Conservation (phyloP, 768 basidiomycete genomes). For the Tylopilus felleus region DNA sequence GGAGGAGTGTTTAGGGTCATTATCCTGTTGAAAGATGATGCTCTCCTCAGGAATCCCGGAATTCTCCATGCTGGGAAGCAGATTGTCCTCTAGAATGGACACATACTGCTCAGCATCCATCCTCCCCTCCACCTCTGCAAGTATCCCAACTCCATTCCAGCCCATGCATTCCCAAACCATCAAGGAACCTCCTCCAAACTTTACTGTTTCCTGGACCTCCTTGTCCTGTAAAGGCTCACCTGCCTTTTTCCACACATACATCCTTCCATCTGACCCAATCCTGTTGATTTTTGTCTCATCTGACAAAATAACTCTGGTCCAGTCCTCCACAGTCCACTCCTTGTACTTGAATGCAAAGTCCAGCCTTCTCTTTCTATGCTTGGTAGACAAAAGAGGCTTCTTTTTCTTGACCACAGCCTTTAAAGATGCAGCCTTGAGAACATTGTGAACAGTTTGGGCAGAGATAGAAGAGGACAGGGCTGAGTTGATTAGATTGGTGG, state of each 20-base stretch:
- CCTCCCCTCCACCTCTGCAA: neutral
- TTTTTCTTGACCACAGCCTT: neutral
- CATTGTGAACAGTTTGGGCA: neutral
- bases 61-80: neutral
- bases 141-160: neutral
- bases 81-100: neutral
- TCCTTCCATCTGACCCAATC: neutral
- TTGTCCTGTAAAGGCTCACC: too few species aligned
- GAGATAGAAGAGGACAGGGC: neutral
- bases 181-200: neutral
- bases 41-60: neutral
- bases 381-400: neutral
- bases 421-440: neutral
- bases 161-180: conserved; percentile 6
- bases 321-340: neutral
- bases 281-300: too few species aligned
- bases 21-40: too few species aligned
- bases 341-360: too few species aligned
- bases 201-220: neutral
- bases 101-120: too few species aligned
- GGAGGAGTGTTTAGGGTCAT: too few species aligned
- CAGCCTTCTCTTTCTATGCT: neutral
- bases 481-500: neutral
- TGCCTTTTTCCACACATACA: neutral
- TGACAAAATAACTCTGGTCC: neutral